Conservation (phyloP, 139 green algal genomes). For the Chloropicon primus region DNA sequence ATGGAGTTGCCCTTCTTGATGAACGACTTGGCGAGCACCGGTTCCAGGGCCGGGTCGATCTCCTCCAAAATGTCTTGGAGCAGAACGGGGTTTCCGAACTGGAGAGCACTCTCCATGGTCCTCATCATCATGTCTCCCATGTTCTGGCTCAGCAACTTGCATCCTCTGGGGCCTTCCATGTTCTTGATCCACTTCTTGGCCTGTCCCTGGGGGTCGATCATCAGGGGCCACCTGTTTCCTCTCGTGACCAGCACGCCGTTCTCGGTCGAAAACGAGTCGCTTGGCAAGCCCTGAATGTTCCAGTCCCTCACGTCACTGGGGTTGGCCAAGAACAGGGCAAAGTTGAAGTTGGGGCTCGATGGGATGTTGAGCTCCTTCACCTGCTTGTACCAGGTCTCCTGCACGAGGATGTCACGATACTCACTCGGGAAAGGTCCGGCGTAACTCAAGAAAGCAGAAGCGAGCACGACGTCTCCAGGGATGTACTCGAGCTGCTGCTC, state of each 20-base stretch:
- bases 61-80: slow-evolving; percentile 55
- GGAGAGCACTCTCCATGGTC: slow-evolving; percentile 62
- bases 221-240: slow-evolving; percentile 54
- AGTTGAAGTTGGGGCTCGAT: slow-evolving; percentile 47
- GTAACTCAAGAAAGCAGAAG: slow-evolving; percentile 58
- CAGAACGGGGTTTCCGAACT: slow-evolving; percentile 63
- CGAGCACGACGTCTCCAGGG: slow-evolving; percentile 50
- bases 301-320: slow-evolving; percentile 60
- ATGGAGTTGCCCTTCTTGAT: slow-evolving; percentile 59
- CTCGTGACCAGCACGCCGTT: slow-evolving; percentile 65
- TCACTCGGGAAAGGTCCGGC: slow-evolving; percentile 63
- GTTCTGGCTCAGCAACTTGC: slow-evolving; percentile 54
- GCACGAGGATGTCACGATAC: slow-evolving; percentile 52
- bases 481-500: slow-evolving; percentile 35
- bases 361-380: slow-evolving; percentile 45
- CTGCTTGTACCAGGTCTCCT: slow-evolving; percentile 52
- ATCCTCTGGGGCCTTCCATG: slow-evolving; percentile 47
- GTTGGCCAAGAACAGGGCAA: slow-evolving; percentile 57
- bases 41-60: slow-evolving; percentile 66
- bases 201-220: slow-evolving; percentile 48
- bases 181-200: slow-evolving; percentile 26
- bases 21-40: slow-evolving; percentile 55
- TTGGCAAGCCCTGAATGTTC: slow-evolving; percentile 66
- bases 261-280: slow-evolving; percentile 59
- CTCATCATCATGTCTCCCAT: slow-evolving; percentile 53